These are phyloP conservation scores for Dictyostelium firmibasis DNA, from an alignment of 78 protist species.

Conservation along the genomic window DNA sequence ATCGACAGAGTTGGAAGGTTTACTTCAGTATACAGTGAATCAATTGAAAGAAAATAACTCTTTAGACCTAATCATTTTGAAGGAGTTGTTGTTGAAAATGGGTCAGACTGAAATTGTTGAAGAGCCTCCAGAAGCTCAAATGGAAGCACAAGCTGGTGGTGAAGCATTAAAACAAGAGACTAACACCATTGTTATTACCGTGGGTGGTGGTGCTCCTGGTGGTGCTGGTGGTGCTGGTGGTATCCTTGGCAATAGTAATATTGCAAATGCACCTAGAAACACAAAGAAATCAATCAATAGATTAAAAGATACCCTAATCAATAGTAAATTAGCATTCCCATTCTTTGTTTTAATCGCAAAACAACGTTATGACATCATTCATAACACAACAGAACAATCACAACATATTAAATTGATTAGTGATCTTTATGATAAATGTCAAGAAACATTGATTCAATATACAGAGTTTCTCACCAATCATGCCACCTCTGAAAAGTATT, in stretches of 20 bases:
- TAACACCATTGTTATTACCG: not conserved
- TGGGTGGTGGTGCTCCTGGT: not conserved
- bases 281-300: conserved; percentile 45
- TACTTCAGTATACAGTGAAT: conserved; percentile 34
- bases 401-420: conserved; percentile 70
- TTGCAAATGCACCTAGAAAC: not conserved
- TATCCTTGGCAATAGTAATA: not conserved
- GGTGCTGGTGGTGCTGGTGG: not conserved
- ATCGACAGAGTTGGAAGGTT: conserved; percentile 44
- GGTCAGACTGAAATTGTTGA: conserved; percentile 66
- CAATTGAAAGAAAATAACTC: conserved; percentile 58
- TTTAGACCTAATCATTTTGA: conserved; percentile 55
- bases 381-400: not conserved
- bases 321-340: conserved; percentile 46
- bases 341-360: conserved; percentile 49
- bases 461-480: conserved; percentile 41
- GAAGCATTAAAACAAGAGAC: conserved; percentile 63
- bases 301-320: conserved; percentile 38
- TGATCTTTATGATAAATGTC: conserved; percentile 86
- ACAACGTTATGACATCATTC: conserved; percentile 35
- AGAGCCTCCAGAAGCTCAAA: conserved; percentile 54
- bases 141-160: conserved; percentile 86
- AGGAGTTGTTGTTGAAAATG: conserved; percentile 68
- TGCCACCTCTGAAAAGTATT: not conserved
- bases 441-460: conserved; percentile 75